Evolutionary conservation across 805 yeast species (phyloP).

Genomic region (Tetrapisispora fleetii): DNA sequence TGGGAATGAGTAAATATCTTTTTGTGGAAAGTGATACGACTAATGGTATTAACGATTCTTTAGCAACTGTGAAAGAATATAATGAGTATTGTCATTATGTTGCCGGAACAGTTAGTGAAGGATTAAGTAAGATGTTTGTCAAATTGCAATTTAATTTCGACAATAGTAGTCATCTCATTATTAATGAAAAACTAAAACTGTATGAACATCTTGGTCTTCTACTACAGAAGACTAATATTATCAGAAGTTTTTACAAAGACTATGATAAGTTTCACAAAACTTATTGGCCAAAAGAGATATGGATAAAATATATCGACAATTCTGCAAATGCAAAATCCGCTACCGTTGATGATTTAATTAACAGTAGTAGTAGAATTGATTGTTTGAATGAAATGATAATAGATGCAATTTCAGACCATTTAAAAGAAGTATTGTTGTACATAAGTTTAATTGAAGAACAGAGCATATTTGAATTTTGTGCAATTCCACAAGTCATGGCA

Average conservation of each 20-base stretch:
- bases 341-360: slow-evolving; percentile 24
- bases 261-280: slow-evolving; percentile 73
- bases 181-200: slow-evolving; percentile 33
- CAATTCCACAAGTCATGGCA: slow-evolving; percentile 99
- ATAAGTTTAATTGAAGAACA: slow-evolving; percentile 70
- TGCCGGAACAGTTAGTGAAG: slow-evolving; percentile 97
- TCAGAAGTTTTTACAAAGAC: slow-evolving; percentile 91
- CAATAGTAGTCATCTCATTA: slow-evolving; percentile 21
- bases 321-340: slow-evolving; percentile 42
- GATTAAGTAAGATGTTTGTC: slow-evolving; percentile 73
- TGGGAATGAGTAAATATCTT: slow-evolving; percentile 92
- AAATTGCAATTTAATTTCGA: slow-evolving; percentile 62
- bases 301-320: slow-evolving; percentile 68
- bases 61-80: slow-evolving; percentile 68
- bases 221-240: slow-evolving; percentile 91
- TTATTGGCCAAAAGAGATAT: slow-evolving; percentile 92
- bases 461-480: slow-evolving; percentile 80
- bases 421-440: slow-evolving; percentile 63
- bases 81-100: slow-evolving; percentile 93
- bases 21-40: slow-evolving; percentile 47
- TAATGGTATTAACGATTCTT: slow-evolving; percentile 63
- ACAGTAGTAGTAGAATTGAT: slow-evolving; percentile 45
- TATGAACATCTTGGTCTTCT: slow-evolving; percentile 89
- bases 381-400: slow-evolving; percentile 77
- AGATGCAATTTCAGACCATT: slow-evolving; percentile 63